phyloP scores from a whole-genome alignment of 768 basidiomycete species.

The Leucocoprinus birnbaumii region DNA sequence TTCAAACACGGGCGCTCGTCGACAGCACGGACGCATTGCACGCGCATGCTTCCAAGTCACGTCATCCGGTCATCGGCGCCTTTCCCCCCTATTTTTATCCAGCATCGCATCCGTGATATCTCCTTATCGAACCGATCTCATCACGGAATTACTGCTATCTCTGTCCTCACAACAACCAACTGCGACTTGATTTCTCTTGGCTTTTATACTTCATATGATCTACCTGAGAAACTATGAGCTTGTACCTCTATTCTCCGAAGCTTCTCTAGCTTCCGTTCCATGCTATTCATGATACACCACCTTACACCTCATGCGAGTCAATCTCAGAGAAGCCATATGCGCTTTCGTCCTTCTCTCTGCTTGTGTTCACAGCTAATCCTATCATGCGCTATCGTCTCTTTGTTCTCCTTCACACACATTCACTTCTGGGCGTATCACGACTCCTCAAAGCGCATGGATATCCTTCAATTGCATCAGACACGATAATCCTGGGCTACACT shows the following conservation, averaged over 20 bases:
- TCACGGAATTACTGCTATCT: too few species aligned
- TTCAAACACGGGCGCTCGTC: too few species aligned
- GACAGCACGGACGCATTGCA: too few species aligned
- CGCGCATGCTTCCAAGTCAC: too few species aligned
- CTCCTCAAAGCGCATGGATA: background rate
- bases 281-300: background rate
- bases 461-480: too few species aligned
- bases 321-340: background rate
- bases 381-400: background rate
- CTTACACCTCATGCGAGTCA: background rate
- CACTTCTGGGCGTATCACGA: background rate
- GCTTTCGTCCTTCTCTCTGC: background rate
- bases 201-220: background rate
- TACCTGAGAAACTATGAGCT: too few species aligned
- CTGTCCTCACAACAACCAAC: too few species aligned
- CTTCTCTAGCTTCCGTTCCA: background rate
- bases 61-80: too few species aligned
- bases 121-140: background rate
- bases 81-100: too few species aligned
- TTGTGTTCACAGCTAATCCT: background rate
- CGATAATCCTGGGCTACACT: background rate
- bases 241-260: background rate
- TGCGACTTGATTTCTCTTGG: background rate
- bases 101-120: background rate
- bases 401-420: background rate